phyloP scores from a whole-genome alignment of 495 filamentous ascomycete genomes.

The Diplogelasinospora grovesii region DNA sequence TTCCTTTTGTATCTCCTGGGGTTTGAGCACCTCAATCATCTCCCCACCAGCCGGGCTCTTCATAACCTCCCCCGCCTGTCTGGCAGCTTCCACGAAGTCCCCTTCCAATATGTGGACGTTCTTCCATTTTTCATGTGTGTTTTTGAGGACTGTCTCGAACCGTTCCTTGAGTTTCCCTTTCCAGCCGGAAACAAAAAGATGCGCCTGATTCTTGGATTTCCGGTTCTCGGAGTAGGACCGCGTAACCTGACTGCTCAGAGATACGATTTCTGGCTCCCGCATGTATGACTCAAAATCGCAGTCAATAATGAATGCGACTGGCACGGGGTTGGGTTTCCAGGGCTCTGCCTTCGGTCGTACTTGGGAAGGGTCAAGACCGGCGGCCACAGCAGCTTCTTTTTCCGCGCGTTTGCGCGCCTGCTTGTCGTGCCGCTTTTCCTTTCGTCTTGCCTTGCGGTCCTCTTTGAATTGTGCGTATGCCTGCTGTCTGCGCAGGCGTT shows the following conservation, averaged over 20 bases:
- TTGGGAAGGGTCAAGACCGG: conserved; percentile 27
- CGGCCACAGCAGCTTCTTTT: conserved; percentile 37
- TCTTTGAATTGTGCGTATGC: conserved; percentile 59
- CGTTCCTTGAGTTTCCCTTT: conserved; percentile 66
- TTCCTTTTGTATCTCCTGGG: conserved; percentile 28
- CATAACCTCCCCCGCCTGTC: conserved; percentile 57
- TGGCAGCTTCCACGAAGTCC: conserved; percentile 61
- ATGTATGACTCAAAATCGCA: conserved; percentile 91
- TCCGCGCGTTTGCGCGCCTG: conserved; percentile 31
- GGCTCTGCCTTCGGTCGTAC: conserved; percentile 18
- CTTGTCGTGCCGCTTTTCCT: conserved; percentile 56
- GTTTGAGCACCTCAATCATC: conserved; percentile 48
- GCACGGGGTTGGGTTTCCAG: conserved; percentile 43
- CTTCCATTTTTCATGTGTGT: conserved; percentile 71
- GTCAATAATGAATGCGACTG: conserved; percentile 77
- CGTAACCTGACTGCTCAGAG: conserved; percentile 74
- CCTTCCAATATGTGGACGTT: conserved; percentile 60
- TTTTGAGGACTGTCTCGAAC: conserved; percentile 65
- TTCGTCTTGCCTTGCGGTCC: conserved; percentile 64
- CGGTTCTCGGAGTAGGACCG: conserved; percentile 84
- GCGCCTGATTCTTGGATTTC: conserved; percentile 53
- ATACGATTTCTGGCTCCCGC: conserved; percentile 73
- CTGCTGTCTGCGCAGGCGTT: conserved; percentile 60
- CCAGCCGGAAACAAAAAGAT: conserved; percentile 71
- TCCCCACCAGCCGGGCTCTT: conserved; percentile 39